Conservation (phyloP, 2,329 filamentous ascomycete species). For the Talaromyces sp. region DNA sequence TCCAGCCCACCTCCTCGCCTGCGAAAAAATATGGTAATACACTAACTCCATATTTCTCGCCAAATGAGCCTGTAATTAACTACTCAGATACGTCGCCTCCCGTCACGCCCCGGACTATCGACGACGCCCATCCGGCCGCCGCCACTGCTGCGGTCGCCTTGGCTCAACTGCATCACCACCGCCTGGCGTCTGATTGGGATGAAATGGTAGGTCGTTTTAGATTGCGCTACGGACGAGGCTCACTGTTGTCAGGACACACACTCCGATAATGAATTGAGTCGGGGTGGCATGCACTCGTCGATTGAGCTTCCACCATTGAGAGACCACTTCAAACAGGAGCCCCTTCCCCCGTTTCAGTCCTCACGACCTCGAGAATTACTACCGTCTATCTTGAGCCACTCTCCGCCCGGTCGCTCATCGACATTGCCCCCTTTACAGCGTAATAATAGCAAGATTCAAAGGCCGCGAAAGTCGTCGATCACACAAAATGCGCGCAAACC, state of each 20-base stretch:
- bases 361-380: conserved; percentile 68
- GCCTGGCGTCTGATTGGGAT: conserved; percentile 72
- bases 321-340: conserved; percentile 66
- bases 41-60: conserved; percentile 29
- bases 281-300: conserved; percentile 59
- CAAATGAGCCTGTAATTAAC: conserved; percentile 26
- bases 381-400: conserved; percentile 73
- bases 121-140: conserved; percentile 65
- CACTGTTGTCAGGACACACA: conserved; percentile 58
- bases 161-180: conserved; percentile 77
- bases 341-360: conserved; percentile 61
- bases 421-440: conserved; percentile 81
- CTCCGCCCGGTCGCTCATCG: conserved; percentile 80
- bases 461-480: conserved; percentile 81
- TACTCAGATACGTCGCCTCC: conserved; percentile 64
- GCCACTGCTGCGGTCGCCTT: conserved; percentile 80
- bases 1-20: conserved; percentile 33
- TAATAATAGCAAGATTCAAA: conserved; percentile 56
- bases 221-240: background rate
- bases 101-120: conserved; percentile 64
- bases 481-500: conserved; percentile 71
- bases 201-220: conserved; percentile 60
- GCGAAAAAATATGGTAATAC: conserved; percentile 32
- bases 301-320: conserved; percentile 72
- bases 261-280: conserved; percentile 65